Conservation (phyloP, 208 protist genomes). For the Acanthamoeba polyphaga region DNA sequence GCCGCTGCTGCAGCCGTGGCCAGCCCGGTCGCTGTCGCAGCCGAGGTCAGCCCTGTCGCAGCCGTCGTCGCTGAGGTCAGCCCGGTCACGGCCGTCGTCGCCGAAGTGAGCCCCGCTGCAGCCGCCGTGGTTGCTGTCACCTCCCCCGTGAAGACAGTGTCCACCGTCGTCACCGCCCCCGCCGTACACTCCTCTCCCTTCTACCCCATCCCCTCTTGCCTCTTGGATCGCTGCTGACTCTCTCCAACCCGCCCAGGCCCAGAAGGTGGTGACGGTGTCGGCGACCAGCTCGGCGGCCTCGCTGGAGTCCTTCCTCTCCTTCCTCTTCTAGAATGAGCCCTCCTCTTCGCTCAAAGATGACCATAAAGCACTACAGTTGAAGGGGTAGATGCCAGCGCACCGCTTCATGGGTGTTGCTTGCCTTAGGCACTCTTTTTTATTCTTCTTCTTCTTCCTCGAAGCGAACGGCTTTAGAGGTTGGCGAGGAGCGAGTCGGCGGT, state of each 20-base stretch:
- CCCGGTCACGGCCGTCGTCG: neutral
- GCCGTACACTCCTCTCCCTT: neutral
- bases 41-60: too few relatives aligned
- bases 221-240: neutral
- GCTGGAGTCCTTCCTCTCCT: slow-evolving; percentile 38
- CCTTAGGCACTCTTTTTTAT: too few relatives aligned
- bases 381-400: neutral
- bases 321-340: neutral
- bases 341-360: neutral
- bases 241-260: neutral
- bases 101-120: neutral
- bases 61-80: too few relatives aligned
- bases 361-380: neutral
- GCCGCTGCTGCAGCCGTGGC: neutral
- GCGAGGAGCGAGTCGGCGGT: slow-evolving; percentile 72
- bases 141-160: neutral
- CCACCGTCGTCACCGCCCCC: neutral
- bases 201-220: neutral
- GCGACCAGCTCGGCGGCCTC: slow-evolving; percentile 15
- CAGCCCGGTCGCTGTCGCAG: too few relatives aligned
- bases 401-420: neutral
- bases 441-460: neutral
- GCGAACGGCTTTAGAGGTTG: slow-evolving; percentile 19
- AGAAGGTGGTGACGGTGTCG: neutral
- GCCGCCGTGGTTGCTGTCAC: neutral